phyloP scores from a whole-genome alignment of 2,329 filamentous ascomycete species.

The Fusarium buharicum region DNA sequence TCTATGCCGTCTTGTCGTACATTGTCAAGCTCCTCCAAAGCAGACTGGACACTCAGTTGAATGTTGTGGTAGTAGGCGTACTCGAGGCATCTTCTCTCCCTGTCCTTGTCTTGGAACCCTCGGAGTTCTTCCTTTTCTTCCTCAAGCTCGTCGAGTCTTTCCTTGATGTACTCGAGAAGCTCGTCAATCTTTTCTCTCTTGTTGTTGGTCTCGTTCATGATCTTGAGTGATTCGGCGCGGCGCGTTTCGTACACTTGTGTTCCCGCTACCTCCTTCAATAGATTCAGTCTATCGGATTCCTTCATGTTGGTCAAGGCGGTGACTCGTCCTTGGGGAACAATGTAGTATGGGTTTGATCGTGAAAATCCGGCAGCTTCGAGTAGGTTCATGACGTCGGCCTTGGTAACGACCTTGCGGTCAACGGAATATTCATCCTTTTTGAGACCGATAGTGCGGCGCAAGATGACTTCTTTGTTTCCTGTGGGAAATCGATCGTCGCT shows the following conservation, averaged over 20 bases:
- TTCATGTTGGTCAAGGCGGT: conserved; percentile 99
- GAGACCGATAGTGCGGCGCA: conserved; percentile 92
- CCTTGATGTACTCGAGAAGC: conserved; percentile 88
- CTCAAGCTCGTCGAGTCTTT: conserved; percentile 87
- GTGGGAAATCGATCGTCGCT: conserved; percentile 95
- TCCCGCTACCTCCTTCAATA: conserved; percentile 97
- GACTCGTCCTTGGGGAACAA: conserved; percentile 96
- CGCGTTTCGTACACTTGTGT: conserved; percentile 97
- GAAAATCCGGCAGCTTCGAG: conserved; percentile 97
- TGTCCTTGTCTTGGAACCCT: conserved; percentile 93
- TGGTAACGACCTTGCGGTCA: conserved; percentile 95
- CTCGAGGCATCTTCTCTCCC: conserved; percentile 89
- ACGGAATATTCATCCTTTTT: conserved; percentile 99
- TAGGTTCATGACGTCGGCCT: conserved; percentile 92
- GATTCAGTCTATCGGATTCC: conserved; percentile 85
- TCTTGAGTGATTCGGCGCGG: conserved; percentile 90
- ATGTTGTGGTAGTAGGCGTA: conserved; percentile 95
- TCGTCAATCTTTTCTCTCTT: conserved; percentile 96
- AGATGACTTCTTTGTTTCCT: conserved; percentile 86
- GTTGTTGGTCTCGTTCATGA: conserved; percentile 96
- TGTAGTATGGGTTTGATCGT: conserved; percentile 97
- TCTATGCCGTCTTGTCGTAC: conserved; percentile 84
- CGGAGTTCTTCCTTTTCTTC: conserved; percentile 97
- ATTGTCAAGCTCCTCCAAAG: conserved; percentile 85
- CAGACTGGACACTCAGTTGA: conserved; percentile 79